Evolutionary conservation across 352 stramenopile genomes (phyloP), one percentile per base, ranked within the genome.

Genomic region (Peronosclerospora sorghi): DNA sequence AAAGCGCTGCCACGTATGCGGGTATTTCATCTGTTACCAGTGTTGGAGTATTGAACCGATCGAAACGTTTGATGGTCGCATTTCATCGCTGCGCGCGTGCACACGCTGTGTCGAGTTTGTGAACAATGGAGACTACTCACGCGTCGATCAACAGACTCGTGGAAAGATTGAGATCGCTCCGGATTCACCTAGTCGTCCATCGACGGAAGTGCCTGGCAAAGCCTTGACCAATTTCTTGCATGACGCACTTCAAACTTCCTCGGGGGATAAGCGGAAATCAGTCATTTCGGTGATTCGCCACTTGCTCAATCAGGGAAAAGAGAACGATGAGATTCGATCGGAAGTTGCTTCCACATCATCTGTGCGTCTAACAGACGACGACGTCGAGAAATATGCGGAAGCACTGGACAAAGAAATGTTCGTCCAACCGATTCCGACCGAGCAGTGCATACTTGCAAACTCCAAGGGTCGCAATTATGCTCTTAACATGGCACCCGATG

Each of bases 241-340:
- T 15, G 51, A 65, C 3, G 54, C 54, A 3, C 40, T 68, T 14
- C 48, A 65, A 24, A 64, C 43, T 30, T 57, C 53, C 7, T 59
- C 57, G 0, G 57, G 54, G 12, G 52, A 20, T 46, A 62, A 60
- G 32, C 48, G 43, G 4, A 56, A 70, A 40, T 73, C 65, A 8
- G 55, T 83, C 8, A 68, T 79, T 62, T 75, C 52, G 1, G 69
- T 85, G 17, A 75, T 85, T 49, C 65, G 77, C 35, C 53, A 68
- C 26, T 43, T 85, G 35, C 41, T 85, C 12, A 65, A 68, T 14
- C 65, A 78, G 20, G 63, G 73, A 14, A 51, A 55, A 24, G 56
- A 48, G 5, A 44, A 59, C 6, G 26, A 34, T 8, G 52, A 62
- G 20, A 24, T 34, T 14, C 38, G 46, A 12, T 54, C 35, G 8